Conservation (phyloP, 345 rosid species). For the Kandelia obovata region DNA sequence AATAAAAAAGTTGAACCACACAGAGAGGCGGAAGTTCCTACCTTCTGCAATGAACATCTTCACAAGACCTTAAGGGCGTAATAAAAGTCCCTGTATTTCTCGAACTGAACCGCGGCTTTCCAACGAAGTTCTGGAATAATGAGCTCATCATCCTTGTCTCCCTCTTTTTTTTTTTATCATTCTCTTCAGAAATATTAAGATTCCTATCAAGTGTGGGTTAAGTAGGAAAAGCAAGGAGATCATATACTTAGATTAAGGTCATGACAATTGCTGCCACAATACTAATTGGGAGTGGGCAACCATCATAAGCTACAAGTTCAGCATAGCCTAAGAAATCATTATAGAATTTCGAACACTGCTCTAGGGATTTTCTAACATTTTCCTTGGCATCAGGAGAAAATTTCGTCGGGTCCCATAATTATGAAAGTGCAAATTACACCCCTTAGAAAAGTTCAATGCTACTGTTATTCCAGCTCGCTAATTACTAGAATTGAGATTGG, state of each 20-base stretch:
- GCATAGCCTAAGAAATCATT: background rate
- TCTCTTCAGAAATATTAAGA: constrained; percentile 79
- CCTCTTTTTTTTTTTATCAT: constrained; percentile 51
- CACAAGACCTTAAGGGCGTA: constrained; percentile 69
- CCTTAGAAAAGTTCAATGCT: background rate
- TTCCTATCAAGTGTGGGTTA: constrained; percentile 50
- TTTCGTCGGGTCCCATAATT: constrained; percentile 57
- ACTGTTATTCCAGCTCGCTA: no score
- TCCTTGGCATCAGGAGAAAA: constrained; percentile 54
- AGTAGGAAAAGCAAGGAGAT: constrained; percentile 21
- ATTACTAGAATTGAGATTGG: no score
- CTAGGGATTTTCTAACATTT: constrained; percentile 2
- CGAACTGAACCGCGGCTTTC: constrained; percentile 86
- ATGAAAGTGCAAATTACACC: background rate
- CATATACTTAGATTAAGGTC: constrained; percentile 17
- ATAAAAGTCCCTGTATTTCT: constrained; percentile 61
- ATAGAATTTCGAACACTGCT: background rate
- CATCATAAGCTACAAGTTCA: background rate
- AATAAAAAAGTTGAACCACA: background rate
- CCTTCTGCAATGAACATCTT: constrained; percentile 84
- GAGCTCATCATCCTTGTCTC: constrained; percentile 42
- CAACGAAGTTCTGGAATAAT: constrained; percentile 78
- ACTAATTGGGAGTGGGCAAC: constrained; percentile 1
- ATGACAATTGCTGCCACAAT: background rate
- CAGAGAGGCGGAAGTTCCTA: constrained; percentile 17